phyloP scores from a whole-genome alignment of 768 basidiomycete genomes.

The Suillus clintonianus region DNA sequence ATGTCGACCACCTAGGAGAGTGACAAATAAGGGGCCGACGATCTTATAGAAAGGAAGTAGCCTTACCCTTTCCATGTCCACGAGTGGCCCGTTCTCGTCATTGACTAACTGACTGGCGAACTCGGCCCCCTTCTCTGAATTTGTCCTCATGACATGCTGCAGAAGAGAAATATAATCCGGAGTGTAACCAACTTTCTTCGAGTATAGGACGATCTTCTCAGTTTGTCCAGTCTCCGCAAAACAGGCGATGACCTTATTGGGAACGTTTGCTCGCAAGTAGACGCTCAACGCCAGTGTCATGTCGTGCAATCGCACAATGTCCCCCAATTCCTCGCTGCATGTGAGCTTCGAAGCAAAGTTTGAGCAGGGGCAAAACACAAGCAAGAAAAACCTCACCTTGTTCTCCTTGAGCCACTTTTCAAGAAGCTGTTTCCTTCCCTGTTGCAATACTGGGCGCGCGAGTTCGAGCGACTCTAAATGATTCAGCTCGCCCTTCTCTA shows the following conservation, averaged over 20 bases:
- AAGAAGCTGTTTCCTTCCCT: conserved; percentile 93
- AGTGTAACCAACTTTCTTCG: conserved; percentile 92
- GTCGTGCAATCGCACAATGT: conserved; percentile 92
- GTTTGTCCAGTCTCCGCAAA: conserved; percentile 99
- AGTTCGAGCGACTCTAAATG: conserved; percentile 94
- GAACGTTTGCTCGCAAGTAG: conserved; percentile 95
- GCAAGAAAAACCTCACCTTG: conserved; percentile 58
- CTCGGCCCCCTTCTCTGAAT: conserved; percentile 97
- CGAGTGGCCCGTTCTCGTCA: conserved; percentile 88
- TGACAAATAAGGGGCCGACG: conserved; percentile 3
- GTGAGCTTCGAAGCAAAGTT: conserved; percentile 64
- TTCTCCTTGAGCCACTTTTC: conserved; percentile 99
- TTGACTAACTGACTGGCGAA: conserved; percentile 95
- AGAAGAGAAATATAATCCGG: conserved; percentile 92
- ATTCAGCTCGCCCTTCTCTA: conserved; percentile 98
- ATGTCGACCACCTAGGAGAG: conserved; percentile 83
- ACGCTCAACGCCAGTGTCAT: conserved; percentile 97
- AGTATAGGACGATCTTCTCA: conserved; percentile 96
- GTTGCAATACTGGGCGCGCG: conserved; percentile 92
- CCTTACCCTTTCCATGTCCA: conserved; percentile 87
- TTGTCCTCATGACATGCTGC: conserved; percentile 95
- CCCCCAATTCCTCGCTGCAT: conserved; percentile 97
- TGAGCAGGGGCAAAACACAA: conserved; percentile 2
- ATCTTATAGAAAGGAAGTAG: not conserved
- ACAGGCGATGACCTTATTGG: conserved; percentile 98